These are phyloP conservation scores for Dendryphion nanum DNA, from an alignment of 2,329 filamentous ascomycete genomes.

Conservation along the genomic window DNA sequence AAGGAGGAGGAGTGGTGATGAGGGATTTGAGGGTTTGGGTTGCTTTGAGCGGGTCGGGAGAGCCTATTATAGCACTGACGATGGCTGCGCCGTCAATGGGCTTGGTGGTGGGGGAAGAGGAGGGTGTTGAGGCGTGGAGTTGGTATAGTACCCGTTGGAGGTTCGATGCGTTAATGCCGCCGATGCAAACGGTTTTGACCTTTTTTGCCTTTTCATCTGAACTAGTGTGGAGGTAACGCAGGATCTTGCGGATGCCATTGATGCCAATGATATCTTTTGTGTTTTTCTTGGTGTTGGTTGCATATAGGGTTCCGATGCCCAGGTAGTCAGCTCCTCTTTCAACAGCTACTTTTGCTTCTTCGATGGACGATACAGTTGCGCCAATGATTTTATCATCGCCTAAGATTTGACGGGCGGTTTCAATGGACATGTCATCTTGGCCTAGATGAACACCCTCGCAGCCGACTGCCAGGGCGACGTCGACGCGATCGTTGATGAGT, in stretches of 20 bases:
- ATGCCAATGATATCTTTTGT: conserved; percentile 79
- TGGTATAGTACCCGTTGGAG: conserved; percentile 72
- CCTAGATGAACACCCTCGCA: conserved; percentile 94
- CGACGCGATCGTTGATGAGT: conserved; percentile 89
- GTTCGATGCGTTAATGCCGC: conserved; percentile 79
- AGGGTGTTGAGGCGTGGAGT: conserved; percentile 46
- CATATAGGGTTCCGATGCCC: conserved; percentile 85
- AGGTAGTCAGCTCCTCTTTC: conserved; percentile 82
- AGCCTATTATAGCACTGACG: conserved; percentile 83
- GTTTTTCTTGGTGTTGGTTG: conserved; percentile 79
- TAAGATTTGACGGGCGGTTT: conserved; percentile 68
- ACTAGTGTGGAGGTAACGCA: conserved; percentile 57
- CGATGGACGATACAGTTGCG: conserved; percentile 73
- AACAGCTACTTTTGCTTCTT: conserved; percentile 72
- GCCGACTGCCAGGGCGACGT: conserved; percentile 79
- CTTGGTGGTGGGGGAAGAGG: conserved; percentile 47
- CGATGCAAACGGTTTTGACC: conserved; percentile 71
- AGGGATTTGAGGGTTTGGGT: conserved; percentile 59
- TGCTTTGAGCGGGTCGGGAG: conserved; percentile 63
- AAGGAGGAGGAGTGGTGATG: conserved; percentile 42
- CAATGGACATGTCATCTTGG: conserved; percentile 82
- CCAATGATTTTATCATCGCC: conserved; percentile 81
- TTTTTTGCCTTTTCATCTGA: conserved; percentile 24
- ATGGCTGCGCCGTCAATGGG: conserved; percentile 78
- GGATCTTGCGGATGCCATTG: conserved; percentile 65